Evolutionary conservation across 441 rosid species (phyloP).

Genomic region (Hura crepitans): DNA sequence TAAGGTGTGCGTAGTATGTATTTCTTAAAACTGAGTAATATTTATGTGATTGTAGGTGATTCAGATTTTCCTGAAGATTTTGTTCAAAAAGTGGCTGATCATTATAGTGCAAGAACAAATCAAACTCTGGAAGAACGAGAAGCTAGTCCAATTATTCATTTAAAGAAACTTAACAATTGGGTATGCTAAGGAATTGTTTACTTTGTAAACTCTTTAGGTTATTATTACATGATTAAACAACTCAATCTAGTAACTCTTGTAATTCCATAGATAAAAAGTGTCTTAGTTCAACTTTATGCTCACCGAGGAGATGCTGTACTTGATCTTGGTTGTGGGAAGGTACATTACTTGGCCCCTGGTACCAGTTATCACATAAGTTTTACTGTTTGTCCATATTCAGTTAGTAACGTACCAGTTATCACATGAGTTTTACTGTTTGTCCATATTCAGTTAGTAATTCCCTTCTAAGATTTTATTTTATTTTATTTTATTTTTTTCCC

Average conservation of each 20-base stretch:
- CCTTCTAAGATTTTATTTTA: no score
- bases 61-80: slow-evolving; percentile 61
- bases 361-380: background rate
- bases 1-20: background rate
- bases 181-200: slow-evolving; percentile 32
- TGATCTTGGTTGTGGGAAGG: slow-evolving; percentile 99
- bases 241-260: slow-evolving; percentile 11
- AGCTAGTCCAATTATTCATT: slow-evolving; percentile 95
- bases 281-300: slow-evolving; percentile 86
- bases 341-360: slow-evolving; percentile 20
- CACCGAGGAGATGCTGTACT: slow-evolving; percentile 84
- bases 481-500: slow-evolving; percentile 6
- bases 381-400: background rate
- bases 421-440: background rate
- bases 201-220: background rate
- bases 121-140: slow-evolving; percentile 96
- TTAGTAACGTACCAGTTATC: no score
- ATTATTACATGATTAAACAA: background rate
- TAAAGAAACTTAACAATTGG: slow-evolving; percentile 96
- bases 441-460: slow-evolving; percentile 9
- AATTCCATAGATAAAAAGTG: slow-evolving; percentile 81
- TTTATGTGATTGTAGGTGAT: slow-evolving; percentile 50
- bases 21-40: slow-evolving; percentile 7
- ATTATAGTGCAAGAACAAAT: slow-evolving; percentile 90
- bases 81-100: slow-evolving; percentile 87